Conservation (phyloP, 2,329 filamentous ascomycete species). For the Zymoseptoria ardabiliae region DNA sequence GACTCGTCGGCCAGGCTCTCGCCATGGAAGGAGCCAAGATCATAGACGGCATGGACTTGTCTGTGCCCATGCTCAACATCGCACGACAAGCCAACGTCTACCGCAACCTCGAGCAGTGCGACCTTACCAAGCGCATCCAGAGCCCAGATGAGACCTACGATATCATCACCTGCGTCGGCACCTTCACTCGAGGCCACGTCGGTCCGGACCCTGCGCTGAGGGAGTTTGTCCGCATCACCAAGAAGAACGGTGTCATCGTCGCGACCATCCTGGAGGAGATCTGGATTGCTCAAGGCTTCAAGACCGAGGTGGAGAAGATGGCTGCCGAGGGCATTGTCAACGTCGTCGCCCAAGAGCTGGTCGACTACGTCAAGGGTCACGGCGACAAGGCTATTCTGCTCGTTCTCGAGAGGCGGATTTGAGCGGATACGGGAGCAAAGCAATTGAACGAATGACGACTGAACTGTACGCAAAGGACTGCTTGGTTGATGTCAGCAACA, state of each 20-base stretch:
- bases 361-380: constrained; percentile 26
- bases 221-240: constrained; percentile 46
- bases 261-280: constrained; percentile 47
- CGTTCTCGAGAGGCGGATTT: constrained; percentile 19
- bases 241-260: constrained; percentile 43
- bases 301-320: constrained; percentile 38
- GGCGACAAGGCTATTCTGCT: constrained; percentile 17
- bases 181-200: constrained; percentile 50
- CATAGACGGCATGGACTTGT: constrained; percentile 50
- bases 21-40: constrained; percentile 36
- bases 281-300: constrained; percentile 44
- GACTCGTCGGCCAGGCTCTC: constrained; percentile 45
- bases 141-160: constrained; percentile 40
- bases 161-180: constrained; percentile 48
- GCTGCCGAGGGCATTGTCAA: constrained; percentile 30
- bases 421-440: background rate
- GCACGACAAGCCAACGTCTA: constrained; percentile 45
- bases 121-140: constrained; percentile 41
- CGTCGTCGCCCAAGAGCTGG: constrained; percentile 28
- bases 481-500: too few species aligned
- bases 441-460: background rate
- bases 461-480: background rate
- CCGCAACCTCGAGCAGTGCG: constrained; percentile 37
- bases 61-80: constrained; percentile 47
- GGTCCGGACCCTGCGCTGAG: constrained; percentile 42